Conservation (phyloP, 192 early-diverging fungal genomes). For the Phlyctochytrium planicorne region DNA sequence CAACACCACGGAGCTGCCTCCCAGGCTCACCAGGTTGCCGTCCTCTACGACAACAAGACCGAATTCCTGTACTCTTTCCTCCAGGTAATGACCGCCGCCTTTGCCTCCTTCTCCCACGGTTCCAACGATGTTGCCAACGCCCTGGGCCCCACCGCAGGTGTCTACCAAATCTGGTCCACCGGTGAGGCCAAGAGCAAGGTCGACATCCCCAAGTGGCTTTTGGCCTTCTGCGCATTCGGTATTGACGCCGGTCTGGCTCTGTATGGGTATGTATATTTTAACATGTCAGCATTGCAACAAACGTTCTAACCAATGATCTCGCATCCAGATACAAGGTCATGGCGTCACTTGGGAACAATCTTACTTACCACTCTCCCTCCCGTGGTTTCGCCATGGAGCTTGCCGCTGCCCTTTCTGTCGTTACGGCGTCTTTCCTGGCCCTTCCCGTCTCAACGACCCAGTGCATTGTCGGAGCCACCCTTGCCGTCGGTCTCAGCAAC, state of each 20-base stretch:
- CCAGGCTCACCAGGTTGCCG: slow-evolving; percentile 31
- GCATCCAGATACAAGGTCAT: slow-evolving; percentile 73
- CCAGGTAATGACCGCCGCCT: slow-evolving; percentile 75
- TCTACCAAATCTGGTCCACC: slow-evolving; percentile 69
- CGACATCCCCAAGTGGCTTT: slow-evolving; percentile 71
- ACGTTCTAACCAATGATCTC: no score
- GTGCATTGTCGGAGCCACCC: slow-evolving; percentile 77
- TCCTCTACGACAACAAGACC: slow-evolving; percentile 53
- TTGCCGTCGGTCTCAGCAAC: slow-evolving; percentile 72
- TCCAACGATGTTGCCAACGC: slow-evolving; percentile 85
- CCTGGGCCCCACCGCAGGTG: slow-evolving; percentile 71
- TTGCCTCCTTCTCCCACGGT: slow-evolving; percentile 82
- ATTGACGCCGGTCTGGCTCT: slow-evolving; percentile 78
- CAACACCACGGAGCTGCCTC: no score
- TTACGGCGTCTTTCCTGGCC: slow-evolving; percentile 75
- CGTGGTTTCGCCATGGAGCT: slow-evolving; percentile 82
- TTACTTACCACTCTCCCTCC: slow-evolving; percentile 80
- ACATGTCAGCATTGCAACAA: no score
- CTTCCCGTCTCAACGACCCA: slow-evolving; percentile 83
- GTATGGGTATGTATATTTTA: slow-evolving; percentile 74
- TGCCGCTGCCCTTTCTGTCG: slow-evolving; percentile 72
- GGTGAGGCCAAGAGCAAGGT: slow-evolving; percentile 47
- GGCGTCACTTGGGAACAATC: slow-evolving; percentile 77
- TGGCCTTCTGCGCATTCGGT: slow-evolving; percentile 69
- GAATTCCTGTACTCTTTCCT: slow-evolving; percentile 68